These are phyloP conservation scores for Nakaseomyces bracarensis DNA, from an alignment of 1,139 yeast species.

Conservation along the genomic window DNA sequence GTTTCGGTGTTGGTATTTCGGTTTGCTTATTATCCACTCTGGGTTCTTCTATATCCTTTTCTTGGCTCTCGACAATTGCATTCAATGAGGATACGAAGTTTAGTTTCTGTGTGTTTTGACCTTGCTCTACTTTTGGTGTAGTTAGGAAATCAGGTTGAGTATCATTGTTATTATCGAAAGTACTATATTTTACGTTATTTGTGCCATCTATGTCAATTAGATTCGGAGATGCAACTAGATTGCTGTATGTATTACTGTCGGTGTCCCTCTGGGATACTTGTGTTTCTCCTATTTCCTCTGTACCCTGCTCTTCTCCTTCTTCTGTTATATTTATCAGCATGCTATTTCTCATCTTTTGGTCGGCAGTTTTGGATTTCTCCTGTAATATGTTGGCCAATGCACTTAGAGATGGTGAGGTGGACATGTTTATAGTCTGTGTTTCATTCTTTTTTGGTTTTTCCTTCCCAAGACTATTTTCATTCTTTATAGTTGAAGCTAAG, in stretches of 20 bases:
- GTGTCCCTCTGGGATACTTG: slow-evolving; percentile 6
- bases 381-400: slow-evolving; percentile 35
- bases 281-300: no score
- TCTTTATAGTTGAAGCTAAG: neutral
- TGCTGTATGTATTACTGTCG: slow-evolving; percentile 12
- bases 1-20: no score
- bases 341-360: slow-evolving; percentile 18
- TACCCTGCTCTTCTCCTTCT: slow-evolving; percentile 15
- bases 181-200: slow-evolving; percentile 13
- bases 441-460: slow-evolving; percentile 13
- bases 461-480: neutral
- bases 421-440: slow-evolving; percentile 31
- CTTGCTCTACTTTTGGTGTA: slow-evolving; percentile 16
- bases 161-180: slow-evolving; percentile 6
- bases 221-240: slow-evolving; percentile 26
- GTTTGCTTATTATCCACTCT: no score
- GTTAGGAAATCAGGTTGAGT: slow-evolving; percentile 30
- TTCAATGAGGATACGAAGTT: neutral
- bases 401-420: slow-evolving; percentile 40
- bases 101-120: neutral
- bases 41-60: no score
- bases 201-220: slow-evolving; percentile 31
- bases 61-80: slow-evolving; percentile 1
- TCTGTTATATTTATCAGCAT: slow-evolving; percentile 11
- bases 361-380: slow-evolving; percentile 31